Base-by-base conservation (phyloP, 2,329 filamentous ascomycete genomes). In the Fusarium sp. region DNA sequence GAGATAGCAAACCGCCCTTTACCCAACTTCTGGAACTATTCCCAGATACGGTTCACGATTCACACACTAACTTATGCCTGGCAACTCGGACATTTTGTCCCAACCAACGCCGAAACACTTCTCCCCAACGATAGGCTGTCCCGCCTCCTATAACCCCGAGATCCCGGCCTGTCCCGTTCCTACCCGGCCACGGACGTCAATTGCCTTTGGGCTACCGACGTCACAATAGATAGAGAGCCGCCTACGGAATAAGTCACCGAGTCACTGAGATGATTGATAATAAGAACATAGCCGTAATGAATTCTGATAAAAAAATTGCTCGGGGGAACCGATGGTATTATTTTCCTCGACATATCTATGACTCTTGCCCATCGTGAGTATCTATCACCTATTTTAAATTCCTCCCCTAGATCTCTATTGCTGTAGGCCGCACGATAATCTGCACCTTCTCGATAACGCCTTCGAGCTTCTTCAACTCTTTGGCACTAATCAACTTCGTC, bases 401-500 rank as follows among this genome's bases (percentile, higher is more conserved):
- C 25, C 24, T 46, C 20, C 32, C 29, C 41, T 67, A 74, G 20
- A 54, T 52, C 43, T 66, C 71, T 41, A 67, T 61, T 18, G 58
- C 67, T 47, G 70, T 64, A 29, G 62, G 66, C 24, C 75, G 74
- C 5, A 81, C 74, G 7, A 69, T 70, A 20, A 64, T 65, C 65
- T 79, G 78, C 25, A 74, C 80, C 70, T 79, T 80, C n/a, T 76
- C 71, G n/a, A 75, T 71, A 38, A 80, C 75, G 16, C 71, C 57
- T 11, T 79, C 75, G 40, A 90, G 74, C 64, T 79, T 82, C 68
- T 80, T 83, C 57, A 80, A 80, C 57, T 87, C 82, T 67, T 84
- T 86, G 8, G 82, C 80, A 16, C 82, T 80, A 45, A 86, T 78
- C 69, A 89, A 80, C 74, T 87, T 77, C 5, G 90, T 91, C 77